Base-by-base conservation (phyloP, 2,329 filamentous ascomycete genomes). In the Trichoderma semiorbis region DNA sequence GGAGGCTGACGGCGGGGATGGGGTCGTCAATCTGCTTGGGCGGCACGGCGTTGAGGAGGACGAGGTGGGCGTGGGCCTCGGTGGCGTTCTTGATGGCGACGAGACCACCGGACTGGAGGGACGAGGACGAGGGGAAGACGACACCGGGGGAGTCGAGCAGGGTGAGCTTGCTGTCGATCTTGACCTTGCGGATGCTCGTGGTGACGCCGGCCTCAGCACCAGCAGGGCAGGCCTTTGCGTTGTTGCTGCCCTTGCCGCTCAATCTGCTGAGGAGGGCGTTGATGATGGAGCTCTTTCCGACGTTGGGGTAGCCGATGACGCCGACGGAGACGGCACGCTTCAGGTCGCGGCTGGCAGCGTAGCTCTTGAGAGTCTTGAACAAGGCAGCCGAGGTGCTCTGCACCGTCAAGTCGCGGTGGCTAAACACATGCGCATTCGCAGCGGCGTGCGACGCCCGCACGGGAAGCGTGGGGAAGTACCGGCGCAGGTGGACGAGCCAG, bases 251-350 rank as follows among this genome's bases (percentile, higher is more conserved):
- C 78, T 88, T 90, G 71, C 90, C 88, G 75, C 91, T 89, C 76
- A 97, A 85, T 47, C 93, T 89, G 47, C 92, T 90, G 24, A 94
- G 92, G 70, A 98, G 90, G 18, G 94, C 93, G 81, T 98, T 98
- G 87, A 98, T 97, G 78, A 98, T 94, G 65, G 94, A 97, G 32
- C 94, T 97, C 85, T 98, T 98, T 80, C 95, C 95, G 72, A 97
- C 95, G 80, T 98, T 98, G 77, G 95, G 95, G 81, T 97, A 98
- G 32, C 95, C 95, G 76, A 98, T 97, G 74, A 98, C 93, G 75
- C 95, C 95, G 73, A 98, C 95, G 24, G 93, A 95, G 77, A 97
- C 90, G 68, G 94, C 92, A 70, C 95, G 92, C 86, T 97, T 97
- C 75, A 98, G 85, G 80, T 97, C 91, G 77, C 93, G 92, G 73